Evolutionary conservation across 345 rosid genomes (phyloP), one percentile per base, ranked within the genome.

Genomic region (Kernera saxatilis): DNA sequence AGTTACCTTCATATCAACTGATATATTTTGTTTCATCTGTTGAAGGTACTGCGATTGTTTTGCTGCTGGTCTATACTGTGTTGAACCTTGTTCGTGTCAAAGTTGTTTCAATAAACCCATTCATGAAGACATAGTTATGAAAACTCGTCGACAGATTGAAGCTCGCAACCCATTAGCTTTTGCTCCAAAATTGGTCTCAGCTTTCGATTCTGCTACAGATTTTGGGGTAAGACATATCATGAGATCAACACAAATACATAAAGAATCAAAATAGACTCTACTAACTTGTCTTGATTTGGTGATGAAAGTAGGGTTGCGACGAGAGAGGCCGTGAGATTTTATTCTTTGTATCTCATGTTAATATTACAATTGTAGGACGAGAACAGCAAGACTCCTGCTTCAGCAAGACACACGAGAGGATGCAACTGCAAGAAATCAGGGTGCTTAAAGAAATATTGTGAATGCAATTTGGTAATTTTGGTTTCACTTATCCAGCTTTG

Each of bases 41-140:
- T 39, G 49, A 85, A 91, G 95, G 25, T 88, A 91, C 26, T 91
- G 97, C 15, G 95, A 88, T 46, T 91, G 97, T 78, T 88, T 91
- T 80, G 90, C 97, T 45, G 93, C 95, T 27, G 93, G 90, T 44
- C 71, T 87, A 60, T 88, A 87, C 77, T 91, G 97, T 67, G 67
- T 77, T 25, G 93, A 82, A 71, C 83, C 86, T 66, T 91, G 97
- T 73, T 73, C 76, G 1, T 91, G 95, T 59, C 80, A 70, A 83
- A 82, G 83, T 63, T 91, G 97, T 80, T 79, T 82, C 79, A 91
- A 91, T 65, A 84, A 67, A 61, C 88, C 84, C 51, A 78, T 67
- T 52, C 81, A 85, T 57, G 87, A 85, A 70, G 84, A 80, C 23
- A 30, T 62, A 14, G 95, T 88, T 71, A 23, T 81, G 29, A 80